A percentile compares a stretch with the other conserved stretches of the same genome.
Conservation (phyloP, 495 filamentous ascomycete genomes). For the Aspergillus diversus region DNA sequence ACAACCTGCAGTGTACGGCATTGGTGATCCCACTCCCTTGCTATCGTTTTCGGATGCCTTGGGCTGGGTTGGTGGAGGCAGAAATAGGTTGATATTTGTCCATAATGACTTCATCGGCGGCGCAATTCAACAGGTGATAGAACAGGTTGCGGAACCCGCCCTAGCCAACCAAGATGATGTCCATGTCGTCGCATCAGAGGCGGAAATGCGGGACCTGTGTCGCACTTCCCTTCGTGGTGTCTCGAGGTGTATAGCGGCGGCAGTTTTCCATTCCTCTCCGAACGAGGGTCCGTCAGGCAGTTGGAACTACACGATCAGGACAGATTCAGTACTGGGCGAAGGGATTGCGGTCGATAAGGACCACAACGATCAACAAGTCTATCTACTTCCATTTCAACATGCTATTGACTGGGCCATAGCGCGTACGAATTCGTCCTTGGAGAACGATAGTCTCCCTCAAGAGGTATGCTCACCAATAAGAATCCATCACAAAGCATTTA, state of each 20-base stretch:
- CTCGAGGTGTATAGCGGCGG: slow-evolving; percentile 73
- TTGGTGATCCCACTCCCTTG: slow-evolving; percentile 59
- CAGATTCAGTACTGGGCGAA: slow-evolving; percentile 65
- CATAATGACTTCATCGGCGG: slow-evolving; percentile 71
- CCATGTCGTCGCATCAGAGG: slow-evolving; percentile 51
- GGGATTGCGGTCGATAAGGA: slow-evolving; percentile 60
- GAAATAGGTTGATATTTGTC: slow-evolving; percentile 76
- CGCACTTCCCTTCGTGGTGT: slow-evolving; percentile 69
- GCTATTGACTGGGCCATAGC: slow-evolving; percentile 76
- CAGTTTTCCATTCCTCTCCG: slow-evolving; percentile 73
- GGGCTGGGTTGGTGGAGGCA: slow-evolving; percentile 46
- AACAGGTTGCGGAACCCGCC: slow-evolving; percentile 56
- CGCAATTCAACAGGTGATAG: slow-evolving; percentile 72
- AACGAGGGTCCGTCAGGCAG: slow-evolving; percentile 61
- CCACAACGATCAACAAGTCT: slow-evolving; percentile 72
- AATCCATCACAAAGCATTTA: not conserved
- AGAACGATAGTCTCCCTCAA: slow-evolving; percentile 44
- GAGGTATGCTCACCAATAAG: slow-evolving; percentile 24
- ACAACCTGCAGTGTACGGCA: slow-evolving; percentile 67
- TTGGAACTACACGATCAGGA: slow-evolving; percentile 88
- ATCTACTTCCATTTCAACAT: slow-evolving; percentile 75
- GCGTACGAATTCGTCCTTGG: slow-evolving; percentile 43
- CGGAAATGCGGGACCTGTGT: slow-evolving; percentile 63
- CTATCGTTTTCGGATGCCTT: slow-evolving; percentile 64
- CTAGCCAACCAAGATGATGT: slow-evolving; percentile 58